These are phyloP conservation scores for Salvia miltiorrhiza DNA, from an alignment of 257 asterid species.

Conservation along the genomic window DNA sequence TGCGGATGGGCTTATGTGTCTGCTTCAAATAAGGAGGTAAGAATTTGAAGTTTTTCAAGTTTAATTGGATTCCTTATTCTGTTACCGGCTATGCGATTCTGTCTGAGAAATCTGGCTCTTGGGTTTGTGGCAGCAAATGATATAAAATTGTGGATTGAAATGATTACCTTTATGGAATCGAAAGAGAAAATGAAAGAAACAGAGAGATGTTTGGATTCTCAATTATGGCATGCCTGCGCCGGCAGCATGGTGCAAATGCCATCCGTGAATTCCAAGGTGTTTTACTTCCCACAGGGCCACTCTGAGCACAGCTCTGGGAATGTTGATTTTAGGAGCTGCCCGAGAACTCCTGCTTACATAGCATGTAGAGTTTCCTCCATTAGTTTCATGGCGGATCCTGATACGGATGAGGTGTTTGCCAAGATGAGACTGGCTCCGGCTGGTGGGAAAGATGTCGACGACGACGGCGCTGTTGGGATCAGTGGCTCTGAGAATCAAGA, in stretches of 20 bases:
- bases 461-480: constrained; percentile 26
- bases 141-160: constrained; percentile 6
- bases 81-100: constrained; percentile 1
- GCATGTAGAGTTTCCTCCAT: constrained; percentile 54
- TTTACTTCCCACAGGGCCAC: constrained; percentile 95
- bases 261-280: constrained; percentile 52
- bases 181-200: constrained; percentile 51
- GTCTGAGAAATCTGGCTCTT: constrained; percentile 1
- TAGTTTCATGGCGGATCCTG: constrained; percentile 84
- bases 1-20: constrained; percentile 30
- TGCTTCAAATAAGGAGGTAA: constrained; percentile 34
- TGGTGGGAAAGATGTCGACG: constrained; percentile 29
- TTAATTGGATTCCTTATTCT: constrained; percentile 10
- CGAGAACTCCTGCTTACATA: constrained; percentile 48
- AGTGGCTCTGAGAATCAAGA: constrained; percentile 45
- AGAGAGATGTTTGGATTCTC: constrained; percentile 75
- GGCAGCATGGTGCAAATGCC: constrained; percentile 97
- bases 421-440: constrained; percentile 53
- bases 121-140: constrained; percentile 33
- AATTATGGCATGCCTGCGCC: constrained; percentile 98
- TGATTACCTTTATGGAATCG: constrained; percentile 68
- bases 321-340: constrained; percentile 56
- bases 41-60: constrained; percentile 4
- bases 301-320: constrained; percentile 65
- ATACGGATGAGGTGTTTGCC: constrained; percentile 75